These are phyloP conservation scores for Sporothrix pallida DNA, from an alignment of 2,329 filamentous ascomycete genomes.

Conservation along the genomic window DNA sequence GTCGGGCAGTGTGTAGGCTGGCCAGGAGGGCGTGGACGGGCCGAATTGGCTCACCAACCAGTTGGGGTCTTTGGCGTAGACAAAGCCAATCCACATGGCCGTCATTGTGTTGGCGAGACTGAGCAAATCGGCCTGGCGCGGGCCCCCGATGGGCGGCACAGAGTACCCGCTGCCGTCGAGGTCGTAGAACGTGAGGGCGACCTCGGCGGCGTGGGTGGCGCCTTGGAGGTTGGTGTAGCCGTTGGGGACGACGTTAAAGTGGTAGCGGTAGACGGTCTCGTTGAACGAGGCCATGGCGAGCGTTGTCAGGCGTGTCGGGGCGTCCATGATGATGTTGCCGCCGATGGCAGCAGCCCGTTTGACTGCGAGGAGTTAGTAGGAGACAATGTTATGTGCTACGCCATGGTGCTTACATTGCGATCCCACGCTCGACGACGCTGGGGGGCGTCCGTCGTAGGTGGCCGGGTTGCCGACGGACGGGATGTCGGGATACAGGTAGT, in stretches of 20 bases:
- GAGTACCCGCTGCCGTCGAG: constrained; percentile 48
- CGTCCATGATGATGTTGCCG: constrained; percentile 56
- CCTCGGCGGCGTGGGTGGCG: constrained; percentile 56
- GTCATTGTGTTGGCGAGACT: constrained; percentile 41
- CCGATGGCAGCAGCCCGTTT: constrained; percentile 51
- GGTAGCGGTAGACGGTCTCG: constrained; percentile 53
- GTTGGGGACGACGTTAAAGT: constrained; percentile 56
- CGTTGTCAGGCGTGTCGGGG: constrained; percentile 53
- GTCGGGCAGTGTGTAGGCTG: constrained; percentile 45
- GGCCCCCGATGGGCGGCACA: constrained; percentile 50
- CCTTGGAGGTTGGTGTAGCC: constrained; percentile 49
- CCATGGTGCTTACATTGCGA: too few species aligned
- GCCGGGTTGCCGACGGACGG: constrained; percentile 86
- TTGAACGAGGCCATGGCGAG: constrained; percentile 48
- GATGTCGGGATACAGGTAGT: constrained; percentile 53
- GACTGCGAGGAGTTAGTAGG: not conserved
- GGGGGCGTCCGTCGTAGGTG: constrained; percentile 75
- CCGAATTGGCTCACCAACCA: constrained; percentile 31
- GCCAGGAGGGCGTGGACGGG: constrained; percentile 47
- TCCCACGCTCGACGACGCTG: not conserved
- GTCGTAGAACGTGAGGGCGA: constrained; percentile 59
- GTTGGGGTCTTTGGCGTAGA: constrained; percentile 52
- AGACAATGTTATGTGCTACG: too few species aligned
- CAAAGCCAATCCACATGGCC: constrained; percentile 52
- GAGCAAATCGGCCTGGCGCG: constrained; percentile 49